These are phyloP conservation scores for Orbilia blumenaviensis DNA, from an alignment of 2,329 filamentous ascomycete species.

Conservation along the genomic window DNA sequence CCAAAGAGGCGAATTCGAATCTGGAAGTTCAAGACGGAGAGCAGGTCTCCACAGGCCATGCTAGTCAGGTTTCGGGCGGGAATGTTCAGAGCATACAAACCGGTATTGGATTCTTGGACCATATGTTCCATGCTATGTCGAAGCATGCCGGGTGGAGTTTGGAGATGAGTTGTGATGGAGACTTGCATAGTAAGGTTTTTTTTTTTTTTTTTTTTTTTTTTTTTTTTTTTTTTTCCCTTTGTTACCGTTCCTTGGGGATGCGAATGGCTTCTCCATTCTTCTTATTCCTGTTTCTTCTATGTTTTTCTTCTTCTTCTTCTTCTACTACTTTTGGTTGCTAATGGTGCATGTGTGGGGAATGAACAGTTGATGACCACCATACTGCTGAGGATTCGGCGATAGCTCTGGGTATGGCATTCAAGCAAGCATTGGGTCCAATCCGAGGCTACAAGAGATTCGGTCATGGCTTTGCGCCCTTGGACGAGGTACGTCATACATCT, in stretches of 20 bases:
- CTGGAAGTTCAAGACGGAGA: conserved; percentile 51
- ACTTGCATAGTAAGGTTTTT: conserved; percentile 77
- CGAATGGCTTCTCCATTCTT: background rate
- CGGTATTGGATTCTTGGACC: conserved; percentile 96
- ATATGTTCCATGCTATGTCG: conserved; percentile 96
- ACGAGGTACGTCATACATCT: conserved; percentile 68
- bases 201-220: background rate
- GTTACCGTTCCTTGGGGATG: too few species aligned
- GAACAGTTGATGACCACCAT: conserved; percentile 93
- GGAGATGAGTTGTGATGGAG: conserved; percentile 81
- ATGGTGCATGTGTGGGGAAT: background rate
- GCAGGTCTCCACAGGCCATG: conserved; percentile 71
- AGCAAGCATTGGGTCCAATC: conserved; percentile 77
- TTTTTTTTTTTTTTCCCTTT: background rate
- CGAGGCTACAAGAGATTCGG: conserved; percentile 89
- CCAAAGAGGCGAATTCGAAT: conserved; percentile 2
- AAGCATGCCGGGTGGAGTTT: conserved; percentile 97
- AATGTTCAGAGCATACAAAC: conserved; percentile 90
- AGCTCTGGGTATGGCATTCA: conserved; percentile 86
- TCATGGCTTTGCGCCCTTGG: conserved; percentile 88
- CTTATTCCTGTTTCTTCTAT: background rate
- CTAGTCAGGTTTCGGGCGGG: conserved; percentile 81
- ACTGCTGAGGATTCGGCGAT: conserved; percentile 96
- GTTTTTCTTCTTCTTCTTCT: background rate
- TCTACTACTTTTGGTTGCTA: too few species aligned